phyloP scores from a whole-genome alignment of 192 early-diverging fungal genomes.

The Dissophora ornata region DNA sequence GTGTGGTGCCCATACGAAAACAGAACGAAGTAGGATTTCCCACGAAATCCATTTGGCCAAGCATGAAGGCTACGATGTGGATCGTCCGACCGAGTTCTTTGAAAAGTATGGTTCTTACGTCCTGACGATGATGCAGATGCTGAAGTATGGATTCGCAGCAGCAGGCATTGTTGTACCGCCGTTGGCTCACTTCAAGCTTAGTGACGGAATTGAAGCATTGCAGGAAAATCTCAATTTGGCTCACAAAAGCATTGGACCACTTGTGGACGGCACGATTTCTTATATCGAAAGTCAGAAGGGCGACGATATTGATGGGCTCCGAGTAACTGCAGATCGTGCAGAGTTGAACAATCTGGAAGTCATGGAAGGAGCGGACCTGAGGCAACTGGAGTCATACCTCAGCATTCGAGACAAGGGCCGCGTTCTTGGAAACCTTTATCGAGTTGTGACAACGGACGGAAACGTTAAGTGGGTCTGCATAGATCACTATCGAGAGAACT shows the following conservation, averaged over 20 bases:
- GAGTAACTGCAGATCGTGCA: not conserved
- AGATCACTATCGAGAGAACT: conserved; percentile 12
- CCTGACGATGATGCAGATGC: not conserved
- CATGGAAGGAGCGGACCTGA: conserved; percentile 3
- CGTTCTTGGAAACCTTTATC: conserved; percentile 6
- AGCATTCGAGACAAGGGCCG: not conserved
- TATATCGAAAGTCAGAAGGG: not conserved
- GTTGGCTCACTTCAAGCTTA: not conserved
- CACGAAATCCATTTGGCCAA: not conserved
- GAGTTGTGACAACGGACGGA: not conserved
- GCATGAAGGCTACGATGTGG: not conserved
- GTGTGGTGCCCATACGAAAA: conserved; percentile 1
- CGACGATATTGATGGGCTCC: not conserved
- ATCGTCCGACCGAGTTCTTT: not conserved
- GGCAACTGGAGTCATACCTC: not conserved
- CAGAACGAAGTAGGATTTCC: not conserved
- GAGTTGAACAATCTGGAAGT: not conserved
- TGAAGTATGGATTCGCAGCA: not conserved
- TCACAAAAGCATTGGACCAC: not conserved
- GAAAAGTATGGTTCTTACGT: not conserved
- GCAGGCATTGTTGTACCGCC: not conserved
- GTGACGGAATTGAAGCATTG: not conserved
- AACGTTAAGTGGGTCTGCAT: conserved; percentile 15
- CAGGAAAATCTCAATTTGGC: not conserved
- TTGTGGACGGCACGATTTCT: not conserved